Evolutionary conservation across 2,329 filamentous ascomycete genomes (phyloP), one percentile per base, ranked within the genome.

Genomic region (Calycina marina): DNA sequence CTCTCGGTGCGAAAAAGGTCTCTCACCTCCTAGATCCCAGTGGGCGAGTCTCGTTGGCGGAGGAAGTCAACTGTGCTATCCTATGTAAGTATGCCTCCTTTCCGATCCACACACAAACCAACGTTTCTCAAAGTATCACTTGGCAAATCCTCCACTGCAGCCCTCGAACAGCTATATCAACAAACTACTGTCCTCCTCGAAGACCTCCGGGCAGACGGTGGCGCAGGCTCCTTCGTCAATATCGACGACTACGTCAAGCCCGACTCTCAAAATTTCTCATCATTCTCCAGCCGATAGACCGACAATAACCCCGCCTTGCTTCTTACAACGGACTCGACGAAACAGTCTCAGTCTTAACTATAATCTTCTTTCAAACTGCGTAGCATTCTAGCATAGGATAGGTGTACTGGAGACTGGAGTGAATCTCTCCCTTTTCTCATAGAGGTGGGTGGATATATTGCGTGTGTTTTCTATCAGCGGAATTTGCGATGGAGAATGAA

Each of bases 31-130:
- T 98, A 36, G 82, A 93, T 47, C 65, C 69, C 14, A 71, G 69
- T 32, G 84, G 82, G 1, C 65, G 90, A 26, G 71, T 76, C 12
- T 65, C 72, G 12, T 83, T 96, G 25, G 86, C 86, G 6, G 90
- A 98, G 59, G 86, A 93, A 55, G 63, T 98, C 35, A 96, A 96
- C 56, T 82, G 83, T 39, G 86, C 84, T 28, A 93, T 98, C 46
- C 56, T 98, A 61, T 60, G 75, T 65, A 34, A 34, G 44, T 39
- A 37, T 29, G 32, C 26, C 37, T 14, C 14, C 18, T n/a, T 36
- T 30, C 12, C 16, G 31, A 14, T 28, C 14, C 25, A 28, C 24
- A 8, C 14, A 17, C 4, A 8, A 9, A 11, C 49, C 57, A 45
- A 58, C 45, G 18, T 6, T 5, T 13, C 13, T 31, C 46, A 8